Evolutionary conservation across 1,284 basidiomycete genomes (phyloP).

Genomic region (Naganishia cerealis): DNA sequence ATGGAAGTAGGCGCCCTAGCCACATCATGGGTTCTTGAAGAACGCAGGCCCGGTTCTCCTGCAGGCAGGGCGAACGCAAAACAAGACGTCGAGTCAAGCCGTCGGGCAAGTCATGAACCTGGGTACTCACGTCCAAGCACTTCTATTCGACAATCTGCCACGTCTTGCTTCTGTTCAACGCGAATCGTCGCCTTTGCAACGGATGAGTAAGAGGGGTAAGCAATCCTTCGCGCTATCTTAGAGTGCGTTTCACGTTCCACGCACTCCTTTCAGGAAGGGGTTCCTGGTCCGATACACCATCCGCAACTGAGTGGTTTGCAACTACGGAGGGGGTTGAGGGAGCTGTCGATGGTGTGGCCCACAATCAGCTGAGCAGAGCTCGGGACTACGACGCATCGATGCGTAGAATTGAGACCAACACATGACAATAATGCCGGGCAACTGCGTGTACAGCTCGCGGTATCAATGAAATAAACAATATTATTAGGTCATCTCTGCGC

Average conservation of each 20-base stretch:
- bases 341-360: neutral
- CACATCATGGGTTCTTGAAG: neutral
- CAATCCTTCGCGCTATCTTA: conserved; percentile 21
- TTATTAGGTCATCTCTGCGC: too few relatives aligned
- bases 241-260: conserved; percentile 14
- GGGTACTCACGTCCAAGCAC: neutral
- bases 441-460: too few relatives aligned
- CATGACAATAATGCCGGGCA: too few relatives aligned
- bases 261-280: conserved; percentile 18
- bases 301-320: neutral
- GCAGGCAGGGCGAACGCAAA: neutral
- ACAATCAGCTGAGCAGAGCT: neutral
- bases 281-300: neutral
- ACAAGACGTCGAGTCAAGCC: neutral
- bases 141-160: neutral
- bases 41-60: neutral
- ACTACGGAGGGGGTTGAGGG: neutral
- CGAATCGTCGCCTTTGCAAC: conserved; percentile 1
- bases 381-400: too few relatives aligned
- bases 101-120: neutral
- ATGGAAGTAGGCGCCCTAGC: neutral
- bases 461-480: too few relatives aligned
- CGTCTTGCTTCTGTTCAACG: conserved; percentile 6
- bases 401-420: too few relatives aligned
- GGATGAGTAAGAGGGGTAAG: conserved; percentile 8